Evolutionary conservation across 2,329 filamentous ascomycete species (phyloP).

Genomic region (Pestalotiopsis sp.): DNA sequence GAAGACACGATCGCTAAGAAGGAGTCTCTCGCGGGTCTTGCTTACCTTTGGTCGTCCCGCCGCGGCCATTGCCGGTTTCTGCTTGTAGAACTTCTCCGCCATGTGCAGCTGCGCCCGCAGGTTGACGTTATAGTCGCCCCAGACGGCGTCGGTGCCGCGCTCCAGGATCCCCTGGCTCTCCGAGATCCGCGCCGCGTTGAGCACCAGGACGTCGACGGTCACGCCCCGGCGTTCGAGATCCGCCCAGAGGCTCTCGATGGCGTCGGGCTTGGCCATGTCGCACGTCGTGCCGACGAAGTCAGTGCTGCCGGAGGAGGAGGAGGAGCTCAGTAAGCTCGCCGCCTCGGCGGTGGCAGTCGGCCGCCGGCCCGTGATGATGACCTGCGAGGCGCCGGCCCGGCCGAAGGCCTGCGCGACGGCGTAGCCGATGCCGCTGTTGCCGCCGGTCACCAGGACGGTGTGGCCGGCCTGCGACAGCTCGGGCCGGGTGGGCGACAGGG

Average conservation of each 20-base stretch:
- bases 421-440: slow-evolving; percentile 67
- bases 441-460: slow-evolving; percentile 69
- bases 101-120: slow-evolving; percentile 33
- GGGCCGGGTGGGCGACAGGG: slow-evolving; percentile 38
- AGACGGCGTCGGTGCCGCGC: slow-evolving; percentile 22
- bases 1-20: neutral
- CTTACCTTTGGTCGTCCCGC: neutral
- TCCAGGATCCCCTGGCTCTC: slow-evolving; percentile 25
- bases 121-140: slow-evolving; percentile 31
- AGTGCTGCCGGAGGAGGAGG: slow-evolving; percentile 12
- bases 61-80: slow-evolving; percentile 17
- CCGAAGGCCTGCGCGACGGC: slow-evolving; percentile 63
- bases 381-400: slow-evolving; percentile 37
- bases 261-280: slow-evolving; percentile 27
- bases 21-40: no score
- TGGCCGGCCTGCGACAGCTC: slow-evolving; percentile 43
- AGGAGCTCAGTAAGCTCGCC: neutral
- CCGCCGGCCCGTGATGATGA: slow-evolving; percentile 44
- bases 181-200: slow-evolving; percentile 30
- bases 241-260: slow-evolving; percentile 35
- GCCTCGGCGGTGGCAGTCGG: slow-evolving; percentile 31
- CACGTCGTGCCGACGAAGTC: slow-evolving; percentile 22
- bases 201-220: slow-evolving; percentile 36
- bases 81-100: slow-evolving; percentile 37
- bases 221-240: slow-evolving; percentile 22